Conservation (phyloP, 2,329 filamentous ascomycete species). For the Phyllosticta capitalensis region DNA sequence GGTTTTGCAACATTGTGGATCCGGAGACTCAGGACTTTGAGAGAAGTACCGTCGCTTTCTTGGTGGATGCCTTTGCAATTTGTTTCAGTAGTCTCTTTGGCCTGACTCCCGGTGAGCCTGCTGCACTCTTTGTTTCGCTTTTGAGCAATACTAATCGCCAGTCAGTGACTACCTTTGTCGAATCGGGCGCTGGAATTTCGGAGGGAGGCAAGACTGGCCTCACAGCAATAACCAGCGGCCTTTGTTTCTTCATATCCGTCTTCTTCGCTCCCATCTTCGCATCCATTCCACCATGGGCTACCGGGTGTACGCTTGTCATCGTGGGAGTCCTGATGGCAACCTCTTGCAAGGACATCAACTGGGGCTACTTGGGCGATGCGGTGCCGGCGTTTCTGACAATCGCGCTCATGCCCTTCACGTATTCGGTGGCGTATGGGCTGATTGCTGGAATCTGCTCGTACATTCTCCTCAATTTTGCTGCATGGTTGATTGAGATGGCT, state of each 20-base stretch:
- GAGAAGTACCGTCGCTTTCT: constrained; percentile 72
- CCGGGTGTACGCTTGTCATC: constrained; percentile 76
- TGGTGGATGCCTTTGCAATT: constrained; percentile 73
- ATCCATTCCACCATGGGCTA: constrained; percentile 82
- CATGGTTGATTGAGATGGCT: constrained; percentile 58
- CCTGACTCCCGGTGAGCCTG: constrained; percentile 46
- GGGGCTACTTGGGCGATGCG: constrained; percentile 74
- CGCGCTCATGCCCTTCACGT: constrained; percentile 80
- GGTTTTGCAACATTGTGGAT: constrained; percentile 71
- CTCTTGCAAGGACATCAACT: constrained; percentile 75
- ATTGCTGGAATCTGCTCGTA: constrained; percentile 74
- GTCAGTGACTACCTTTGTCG: constrained; percentile 70
- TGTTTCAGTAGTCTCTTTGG: constrained; percentile 73
- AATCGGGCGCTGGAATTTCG: constrained; percentile 82
- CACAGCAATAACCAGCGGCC: constrained; percentile 67
- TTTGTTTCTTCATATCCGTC: constrained; percentile 78
- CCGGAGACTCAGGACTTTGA: constrained; percentile 80
- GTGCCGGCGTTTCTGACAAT: constrained; percentile 79
- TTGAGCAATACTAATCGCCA: too few relatives aligned
- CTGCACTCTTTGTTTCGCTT: too few relatives aligned
- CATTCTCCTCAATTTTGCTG: constrained; percentile 61
- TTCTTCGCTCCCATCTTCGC: constrained; percentile 90
- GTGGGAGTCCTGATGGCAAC: constrained; percentile 83
- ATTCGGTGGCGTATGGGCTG: constrained; percentile 77
- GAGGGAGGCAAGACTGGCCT: constrained; percentile 79